phyloP scores from a whole-genome alignment of 805 yeast species.

The Cyberlindnera americana region DNA sequence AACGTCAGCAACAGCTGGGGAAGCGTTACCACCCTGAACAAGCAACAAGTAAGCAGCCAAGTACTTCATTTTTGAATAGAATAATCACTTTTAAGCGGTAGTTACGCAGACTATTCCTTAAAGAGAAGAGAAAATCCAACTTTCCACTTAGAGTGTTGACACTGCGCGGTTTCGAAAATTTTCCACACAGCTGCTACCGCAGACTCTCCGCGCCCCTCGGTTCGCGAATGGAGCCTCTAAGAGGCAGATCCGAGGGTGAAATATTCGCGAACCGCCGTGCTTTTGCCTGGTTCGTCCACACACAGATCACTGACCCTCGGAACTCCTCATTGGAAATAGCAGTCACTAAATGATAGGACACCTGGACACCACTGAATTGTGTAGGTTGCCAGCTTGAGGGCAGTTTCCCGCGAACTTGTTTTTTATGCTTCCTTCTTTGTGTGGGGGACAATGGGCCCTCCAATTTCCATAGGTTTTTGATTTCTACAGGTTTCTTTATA shows the following conservation, averaged over 20 bases:
- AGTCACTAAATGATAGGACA: constrained; percentile 11
- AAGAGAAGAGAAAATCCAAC: constrained; percentile 4
- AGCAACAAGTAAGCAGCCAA: constrained; percentile 91
- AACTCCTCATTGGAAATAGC: constrained; percentile 5
- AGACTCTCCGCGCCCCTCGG: too few species aligned
- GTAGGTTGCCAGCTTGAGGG: too few species aligned
- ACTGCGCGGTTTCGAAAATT: constrained; percentile 14
- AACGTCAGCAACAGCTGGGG: constrained; percentile 79
- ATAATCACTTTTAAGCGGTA: constrained; percentile 76
- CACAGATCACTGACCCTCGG: too few species aligned
- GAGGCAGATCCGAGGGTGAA: background rate
- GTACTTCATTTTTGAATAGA: constrained; percentile 66
- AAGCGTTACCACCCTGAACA: constrained; percentile 80
- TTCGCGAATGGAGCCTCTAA: too few species aligned
- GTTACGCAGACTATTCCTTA: constrained; percentile 77
- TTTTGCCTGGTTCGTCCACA: too few species aligned
- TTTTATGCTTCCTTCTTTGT: constrained; percentile 1
- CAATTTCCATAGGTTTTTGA: too few species aligned
- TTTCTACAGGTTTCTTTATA: too few species aligned
- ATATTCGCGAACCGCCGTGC: background rate
- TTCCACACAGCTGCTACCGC: constrained; percentile 8
- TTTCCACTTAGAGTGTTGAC: background rate
- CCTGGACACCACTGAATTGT: constrained; percentile 6
- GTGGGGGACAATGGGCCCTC: background rate
- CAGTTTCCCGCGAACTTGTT: constrained; percentile 1